Conservation (phyloP, 306 rosid species). For the Pachyrhizus erosus region DNA sequence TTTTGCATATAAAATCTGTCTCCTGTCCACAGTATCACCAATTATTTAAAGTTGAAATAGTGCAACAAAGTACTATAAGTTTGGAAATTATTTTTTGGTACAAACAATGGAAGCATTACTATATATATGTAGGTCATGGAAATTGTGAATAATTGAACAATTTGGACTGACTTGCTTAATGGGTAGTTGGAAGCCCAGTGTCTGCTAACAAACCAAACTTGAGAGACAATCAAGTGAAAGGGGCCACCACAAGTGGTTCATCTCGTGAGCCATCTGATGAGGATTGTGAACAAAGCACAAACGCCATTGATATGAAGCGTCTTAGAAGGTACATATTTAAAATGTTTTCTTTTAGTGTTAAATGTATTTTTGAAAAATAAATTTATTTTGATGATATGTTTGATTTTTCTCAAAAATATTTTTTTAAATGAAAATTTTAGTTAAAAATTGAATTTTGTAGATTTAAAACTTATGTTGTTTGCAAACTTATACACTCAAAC, state of each 20-base stretch:
- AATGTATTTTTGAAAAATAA: no score
- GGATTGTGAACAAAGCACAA: constrained; percentile 63
- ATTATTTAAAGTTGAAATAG: background rate
- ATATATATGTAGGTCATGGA: background rate
- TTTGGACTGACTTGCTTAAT: constrained; percentile 26
- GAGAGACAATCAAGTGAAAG: constrained; percentile 52
- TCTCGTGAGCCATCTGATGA: constrained; percentile 74
- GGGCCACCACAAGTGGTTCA: constrained; percentile 59
- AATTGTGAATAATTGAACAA: constrained; percentile 9
- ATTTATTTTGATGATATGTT: no score
- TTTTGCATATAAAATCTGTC: background rate
- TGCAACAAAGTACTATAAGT: background rate
- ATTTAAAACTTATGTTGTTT: no score
- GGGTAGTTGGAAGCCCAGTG: constrained; percentile 70
- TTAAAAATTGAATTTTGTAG: no score
- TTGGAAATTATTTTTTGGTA: no score
- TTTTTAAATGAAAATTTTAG: no score
- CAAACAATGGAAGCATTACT: background rate
- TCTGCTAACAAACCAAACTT: constrained; percentile 56
- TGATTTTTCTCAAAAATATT: no score
- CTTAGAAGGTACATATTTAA: constrained; percentile 69
- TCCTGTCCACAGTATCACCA: background rate
- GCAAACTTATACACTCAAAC: no score
- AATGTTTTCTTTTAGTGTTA: no score
- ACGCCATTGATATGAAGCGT: constrained; percentile 58